A percentile compares a stretch with the other conserved stretches of the same genome.
phyloP scores from a whole-genome alignment of 805 yeast species.

The Candida lessepsii region DNA sequence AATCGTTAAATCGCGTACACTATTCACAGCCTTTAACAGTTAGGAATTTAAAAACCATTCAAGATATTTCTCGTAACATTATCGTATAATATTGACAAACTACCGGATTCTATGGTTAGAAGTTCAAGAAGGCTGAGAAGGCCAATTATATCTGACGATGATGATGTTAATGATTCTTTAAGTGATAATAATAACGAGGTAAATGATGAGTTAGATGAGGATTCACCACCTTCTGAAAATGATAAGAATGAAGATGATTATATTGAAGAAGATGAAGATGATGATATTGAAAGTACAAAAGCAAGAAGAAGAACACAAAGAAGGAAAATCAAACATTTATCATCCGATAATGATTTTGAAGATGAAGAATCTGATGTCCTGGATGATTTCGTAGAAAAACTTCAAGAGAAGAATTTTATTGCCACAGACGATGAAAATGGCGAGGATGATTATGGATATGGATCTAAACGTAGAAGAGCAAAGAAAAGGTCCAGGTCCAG shows the following conservation, averaged over 20 bases:
- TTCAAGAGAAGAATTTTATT: conserved; percentile 33
- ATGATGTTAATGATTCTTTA: conserved; percentile 10
- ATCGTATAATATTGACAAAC: conserved; percentile 7
- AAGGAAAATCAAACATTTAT: conserved; percentile 1
- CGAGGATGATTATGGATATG: conserved; percentile 23
- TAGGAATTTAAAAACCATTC: neutral
- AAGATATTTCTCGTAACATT: conserved; percentile 13
- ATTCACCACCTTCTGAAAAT: conserved; percentile 16
- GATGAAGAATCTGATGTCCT: conserved; percentile 10
- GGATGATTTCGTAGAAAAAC: conserved; percentile 29
- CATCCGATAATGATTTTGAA: conserved; percentile 23
- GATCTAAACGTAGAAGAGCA: conserved; percentile 14
- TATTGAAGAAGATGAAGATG: conserved; percentile 19
- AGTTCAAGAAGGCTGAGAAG: conserved; percentile 12
- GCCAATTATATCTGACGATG: conserved; percentile 12
- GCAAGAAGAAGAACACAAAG: conserved; percentile 4
- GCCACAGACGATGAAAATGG: conserved; percentile 37
- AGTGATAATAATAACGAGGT: conserved; percentile 14
- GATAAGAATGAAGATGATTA: conserved; percentile 23
- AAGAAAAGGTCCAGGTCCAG: conserved; percentile 22
- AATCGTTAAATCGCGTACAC: neutral
- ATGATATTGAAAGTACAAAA: conserved; percentile 9
- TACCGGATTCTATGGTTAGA: conserved; percentile 17
- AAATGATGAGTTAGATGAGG: conserved; percentile 8
- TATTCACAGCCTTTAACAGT: neutral